Conservation (phyloP, 306 rosid species). For the Lithocarpus polystachyus region DNA sequence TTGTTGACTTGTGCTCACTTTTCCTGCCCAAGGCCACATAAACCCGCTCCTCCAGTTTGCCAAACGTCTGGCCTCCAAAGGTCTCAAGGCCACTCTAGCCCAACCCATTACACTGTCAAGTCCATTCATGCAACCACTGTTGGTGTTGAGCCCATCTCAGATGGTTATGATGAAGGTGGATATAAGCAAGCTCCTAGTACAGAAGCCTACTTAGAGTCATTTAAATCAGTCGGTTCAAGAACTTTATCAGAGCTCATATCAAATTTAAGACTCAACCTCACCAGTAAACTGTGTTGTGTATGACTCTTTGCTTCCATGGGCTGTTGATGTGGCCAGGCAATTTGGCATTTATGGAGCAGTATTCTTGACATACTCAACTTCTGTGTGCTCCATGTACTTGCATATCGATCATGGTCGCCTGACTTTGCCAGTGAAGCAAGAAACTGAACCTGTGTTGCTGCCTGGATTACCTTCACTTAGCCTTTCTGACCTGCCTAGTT, state of each 20-base stretch:
- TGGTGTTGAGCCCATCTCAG: conserved; percentile 27
- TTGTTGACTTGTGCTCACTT: conserved; percentile 37
- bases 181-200: conserved; percentile 26
- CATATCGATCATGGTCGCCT: background rate
- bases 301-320: conserved; percentile 45
- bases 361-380: conserved; percentile 37
- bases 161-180: conserved; percentile 39
- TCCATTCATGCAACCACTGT: conserved; percentile 15
- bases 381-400: conserved; percentile 34
- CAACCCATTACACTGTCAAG: conserved; percentile 33
- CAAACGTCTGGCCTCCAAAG: conserved; percentile 32
- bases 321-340: conserved; percentile 33
- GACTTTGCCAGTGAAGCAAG: conserved; percentile 19
- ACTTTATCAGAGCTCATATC: conserved; percentile 22
- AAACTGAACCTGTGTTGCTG: conserved; percentile 1
- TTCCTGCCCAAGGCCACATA: no score
- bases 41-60: conserved; percentile 50
- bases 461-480: conserved; percentile 37
- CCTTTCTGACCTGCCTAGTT: conserved; percentile 21
- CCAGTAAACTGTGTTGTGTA: conserved; percentile 37
- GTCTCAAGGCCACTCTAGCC: conserved; percentile 33
- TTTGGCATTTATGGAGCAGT: conserved; percentile 23
- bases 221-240: conserved; percentile 30
- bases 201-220: conserved; percentile 29
- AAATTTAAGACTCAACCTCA: conserved; percentile 16